Conservation (phyloP, 108 stramenopile genomes). For the Schizochytrium sp. region DNA sequence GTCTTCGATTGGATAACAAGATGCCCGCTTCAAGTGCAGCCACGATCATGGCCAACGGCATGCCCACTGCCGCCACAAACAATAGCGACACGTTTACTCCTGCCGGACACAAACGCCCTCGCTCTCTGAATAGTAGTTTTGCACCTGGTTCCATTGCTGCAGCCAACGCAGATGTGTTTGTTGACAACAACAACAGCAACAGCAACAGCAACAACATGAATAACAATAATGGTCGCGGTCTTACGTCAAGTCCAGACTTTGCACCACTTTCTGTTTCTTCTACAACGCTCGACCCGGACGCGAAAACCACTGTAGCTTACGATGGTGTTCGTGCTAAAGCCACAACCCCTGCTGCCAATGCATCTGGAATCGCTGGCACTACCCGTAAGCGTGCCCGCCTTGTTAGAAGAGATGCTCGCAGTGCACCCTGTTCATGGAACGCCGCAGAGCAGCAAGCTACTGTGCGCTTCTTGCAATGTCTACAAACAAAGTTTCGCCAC, state of each 20-base stretch:
- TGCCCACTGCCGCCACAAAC: too few species aligned
- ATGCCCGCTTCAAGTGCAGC: too few species aligned
- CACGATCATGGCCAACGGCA: too few species aligned
- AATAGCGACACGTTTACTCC: too few species aligned
- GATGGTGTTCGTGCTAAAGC: not conserved
- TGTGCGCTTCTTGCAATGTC: not conserved
- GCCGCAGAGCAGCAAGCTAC: slow-evolving; percentile 5
- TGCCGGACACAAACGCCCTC: too few species aligned
- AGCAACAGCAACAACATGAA: not conserved
- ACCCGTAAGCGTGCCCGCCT: not conserved
- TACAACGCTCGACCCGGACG: not conserved
- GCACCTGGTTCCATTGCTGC: too few species aligned
- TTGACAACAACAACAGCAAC: not conserved
- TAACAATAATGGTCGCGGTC: not conserved
- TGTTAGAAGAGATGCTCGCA: not conserved
- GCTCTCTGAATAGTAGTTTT: too few species aligned
- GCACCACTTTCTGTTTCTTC: not conserved
- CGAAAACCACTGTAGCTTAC: not conserved
- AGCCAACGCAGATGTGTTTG: not conserved
- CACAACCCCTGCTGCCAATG: not conserved
- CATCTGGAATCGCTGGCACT: not conserved
- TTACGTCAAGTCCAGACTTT: not conserved
- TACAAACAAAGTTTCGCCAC: not conserved
- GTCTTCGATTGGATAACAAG: too few species aligned
- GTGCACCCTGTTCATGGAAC: slow-evolving; percentile 24